These are phyloP conservation scores for Flaveria brownii DNA, from an alignment of 129 eudicot species.

Conservation along the genomic window DNA sequence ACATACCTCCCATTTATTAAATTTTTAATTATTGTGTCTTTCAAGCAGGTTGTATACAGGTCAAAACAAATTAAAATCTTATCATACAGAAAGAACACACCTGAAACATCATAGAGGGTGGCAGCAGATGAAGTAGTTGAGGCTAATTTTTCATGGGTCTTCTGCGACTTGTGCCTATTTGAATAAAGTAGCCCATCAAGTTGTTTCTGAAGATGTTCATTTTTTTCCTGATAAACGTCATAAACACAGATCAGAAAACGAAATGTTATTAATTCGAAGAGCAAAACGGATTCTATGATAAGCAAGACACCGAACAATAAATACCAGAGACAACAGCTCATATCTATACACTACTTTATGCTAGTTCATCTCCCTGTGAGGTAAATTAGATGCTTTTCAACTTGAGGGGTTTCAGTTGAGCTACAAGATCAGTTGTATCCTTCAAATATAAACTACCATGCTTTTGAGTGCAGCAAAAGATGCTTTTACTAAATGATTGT, in stretches of 20 bases:
- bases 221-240: slow-evolving; percentile 55
- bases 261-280: not conserved
- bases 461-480: not conserved
- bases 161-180: slow-evolving; percentile 44
- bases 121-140: slow-evolving; percentile 39
- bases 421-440: not conserved
- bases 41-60: not conserved
- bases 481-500: not conserved
- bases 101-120: slow-evolving; percentile 43
- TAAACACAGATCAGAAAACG: slow-evolving; percentile 11
- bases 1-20: no score
- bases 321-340: not conserved
- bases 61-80: not conserved
- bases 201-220: slow-evolving; percentile 47
- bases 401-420: not conserved
- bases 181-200: slow-evolving; percentile 48
- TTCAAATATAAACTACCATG: not conserved
- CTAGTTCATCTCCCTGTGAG: not conserved
- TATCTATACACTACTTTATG: not conserved
- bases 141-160: slow-evolving; percentile 37
- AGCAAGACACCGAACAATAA: not conserved
- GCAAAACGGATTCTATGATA: not conserved
- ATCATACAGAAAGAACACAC: slow-evolving; percentile 26
- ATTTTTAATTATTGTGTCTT: not conserved
- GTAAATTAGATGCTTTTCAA: not conserved